phyloP scores from a whole-genome alignment of 202 grass and related monocot species.

The Saccharum hybrid region DNA sequence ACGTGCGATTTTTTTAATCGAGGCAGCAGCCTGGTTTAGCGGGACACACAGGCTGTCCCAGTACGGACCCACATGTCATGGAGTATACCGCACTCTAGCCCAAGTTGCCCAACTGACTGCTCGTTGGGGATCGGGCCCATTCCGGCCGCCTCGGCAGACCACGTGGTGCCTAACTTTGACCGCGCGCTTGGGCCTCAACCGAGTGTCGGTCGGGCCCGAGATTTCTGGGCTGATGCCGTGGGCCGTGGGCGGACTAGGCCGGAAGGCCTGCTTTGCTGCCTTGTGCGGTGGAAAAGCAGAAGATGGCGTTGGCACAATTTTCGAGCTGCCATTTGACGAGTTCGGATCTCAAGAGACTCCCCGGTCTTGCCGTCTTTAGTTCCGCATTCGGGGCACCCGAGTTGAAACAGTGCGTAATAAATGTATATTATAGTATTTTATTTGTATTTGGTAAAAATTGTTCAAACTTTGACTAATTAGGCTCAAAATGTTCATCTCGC shows the following conservation, averaged over 20 bases:
- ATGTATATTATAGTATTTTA: too few relatives aligned
- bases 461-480: too few relatives aligned
- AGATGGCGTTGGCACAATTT: too few relatives aligned
- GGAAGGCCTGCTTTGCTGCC: not conserved
- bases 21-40: not conserved
- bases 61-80: conserved; percentile 20
- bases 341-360: too few relatives aligned
- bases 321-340: not conserved
- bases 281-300: not conserved
- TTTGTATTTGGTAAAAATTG: too few relatives aligned
- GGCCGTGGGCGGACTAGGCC: not conserved
- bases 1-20: not conserved
- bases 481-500: too few relatives aligned
- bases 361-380: too few relatives aligned
- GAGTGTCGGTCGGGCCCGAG: not conserved
- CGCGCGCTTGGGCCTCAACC: not conserved
- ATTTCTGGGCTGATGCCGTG: not conserved
- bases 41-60: not conserved
- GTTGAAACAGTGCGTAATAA: too few relatives aligned
- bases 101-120: not conserved
- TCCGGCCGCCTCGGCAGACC: not conserved
- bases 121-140: not conserved
- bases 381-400: too few relatives aligned
- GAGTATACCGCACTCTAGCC: not conserved
- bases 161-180: conserved; percentile 22